Conservation (phyloP, 371 early-diverging fungal genomes). For the Mortierella sp. region DNA sequence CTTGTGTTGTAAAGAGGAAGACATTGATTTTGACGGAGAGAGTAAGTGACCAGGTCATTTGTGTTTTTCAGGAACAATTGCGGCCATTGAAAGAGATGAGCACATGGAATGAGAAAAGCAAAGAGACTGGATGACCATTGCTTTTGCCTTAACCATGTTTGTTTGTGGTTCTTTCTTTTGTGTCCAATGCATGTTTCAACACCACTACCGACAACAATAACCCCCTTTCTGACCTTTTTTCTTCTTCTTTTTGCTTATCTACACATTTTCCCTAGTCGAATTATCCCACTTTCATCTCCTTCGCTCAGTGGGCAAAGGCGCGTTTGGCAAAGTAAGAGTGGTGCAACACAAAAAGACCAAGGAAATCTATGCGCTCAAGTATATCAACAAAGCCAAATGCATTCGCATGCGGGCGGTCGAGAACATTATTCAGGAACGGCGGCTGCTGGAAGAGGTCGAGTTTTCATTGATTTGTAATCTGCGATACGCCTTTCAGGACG, state of each 20-base stretch:
- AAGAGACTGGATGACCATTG: too few species aligned
- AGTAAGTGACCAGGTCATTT: conserved; percentile 46
- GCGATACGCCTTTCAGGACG: conserved; percentile 75
- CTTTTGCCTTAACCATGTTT: too few species aligned
- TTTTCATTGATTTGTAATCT: conserved; percentile 70
- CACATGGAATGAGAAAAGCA: too few species aligned
- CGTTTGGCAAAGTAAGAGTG: conserved; percentile 84
- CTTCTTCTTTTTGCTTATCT: conserved; percentile 5
- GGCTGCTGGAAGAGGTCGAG: conserved; percentile 71
- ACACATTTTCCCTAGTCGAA: conserved; percentile 58
- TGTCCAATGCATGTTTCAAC: too few species aligned
- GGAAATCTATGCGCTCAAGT: conserved; percentile 81
- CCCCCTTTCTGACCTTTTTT: too few species aligned
- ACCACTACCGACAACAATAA: not conserved
- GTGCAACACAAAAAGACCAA: conserved; percentile 85
- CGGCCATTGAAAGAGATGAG: too few species aligned
- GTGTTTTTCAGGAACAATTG: not conserved
- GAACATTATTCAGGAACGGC: conserved; percentile 79
- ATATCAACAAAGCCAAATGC: conserved; percentile 82
- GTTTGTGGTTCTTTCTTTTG: not conserved
- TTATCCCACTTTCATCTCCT: conserved; percentile 75
- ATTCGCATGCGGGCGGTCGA: conserved; percentile 73
- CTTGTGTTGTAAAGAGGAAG: conserved; percentile 63
- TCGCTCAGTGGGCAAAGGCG: conserved; percentile 79
- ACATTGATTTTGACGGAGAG: conserved; percentile 61